Percentiles rank a stretch among this genome's conserved stretches.
Conservation (phyloP, 2,329 filamentous ascomycete species). For the Microsporum audouinii region DNA sequence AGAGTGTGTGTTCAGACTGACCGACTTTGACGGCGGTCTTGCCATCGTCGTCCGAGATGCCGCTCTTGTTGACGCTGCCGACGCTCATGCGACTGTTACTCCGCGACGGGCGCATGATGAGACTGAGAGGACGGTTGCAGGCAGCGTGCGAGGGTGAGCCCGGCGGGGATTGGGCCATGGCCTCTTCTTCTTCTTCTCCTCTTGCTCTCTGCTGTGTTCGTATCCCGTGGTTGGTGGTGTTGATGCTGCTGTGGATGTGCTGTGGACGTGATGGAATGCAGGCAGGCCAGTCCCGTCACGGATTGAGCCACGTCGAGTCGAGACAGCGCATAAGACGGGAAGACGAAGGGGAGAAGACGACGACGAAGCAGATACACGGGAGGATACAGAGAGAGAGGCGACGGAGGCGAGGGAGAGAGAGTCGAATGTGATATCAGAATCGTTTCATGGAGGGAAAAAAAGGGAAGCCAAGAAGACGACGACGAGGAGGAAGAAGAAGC, state of each 20-base stretch:
- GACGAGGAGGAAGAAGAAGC: not conserved
- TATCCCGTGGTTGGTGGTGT: not conserved
- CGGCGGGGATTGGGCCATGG: constrained; percentile 60
- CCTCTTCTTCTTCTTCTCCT: not conserved
- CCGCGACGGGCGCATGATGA: constrained; percentile 63
- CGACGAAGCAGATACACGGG: not conserved
- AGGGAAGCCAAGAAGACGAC: not conserved
- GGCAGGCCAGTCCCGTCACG: not conserved
- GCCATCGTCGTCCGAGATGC: constrained; percentile 77
- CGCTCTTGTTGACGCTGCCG: constrained; percentile 46
- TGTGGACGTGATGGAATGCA: not conserved
- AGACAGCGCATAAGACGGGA: not conserved
- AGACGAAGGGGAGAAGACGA: constrained; percentile 11
- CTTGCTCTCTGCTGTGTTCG: not conserved
- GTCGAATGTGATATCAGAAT: not conserved
- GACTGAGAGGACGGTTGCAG: constrained; percentile 63
- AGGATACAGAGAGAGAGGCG: not conserved
- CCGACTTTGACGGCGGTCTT: constrained; percentile 94
- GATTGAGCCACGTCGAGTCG: not conserved
- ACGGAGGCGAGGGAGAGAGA: constrained; percentile 3
- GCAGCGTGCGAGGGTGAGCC: constrained; percentile 45
- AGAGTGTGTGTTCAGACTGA: constrained; percentile 41
- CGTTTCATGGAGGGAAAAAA: not conserved
- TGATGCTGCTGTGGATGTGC: not conserved
- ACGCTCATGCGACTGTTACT: constrained; percentile 80